Evolutionary conservation across 2,329 filamentous ascomycete species (phyloP), one percentile per base, ranked within the genome.

Genomic region (Oidium heveae): DNA sequence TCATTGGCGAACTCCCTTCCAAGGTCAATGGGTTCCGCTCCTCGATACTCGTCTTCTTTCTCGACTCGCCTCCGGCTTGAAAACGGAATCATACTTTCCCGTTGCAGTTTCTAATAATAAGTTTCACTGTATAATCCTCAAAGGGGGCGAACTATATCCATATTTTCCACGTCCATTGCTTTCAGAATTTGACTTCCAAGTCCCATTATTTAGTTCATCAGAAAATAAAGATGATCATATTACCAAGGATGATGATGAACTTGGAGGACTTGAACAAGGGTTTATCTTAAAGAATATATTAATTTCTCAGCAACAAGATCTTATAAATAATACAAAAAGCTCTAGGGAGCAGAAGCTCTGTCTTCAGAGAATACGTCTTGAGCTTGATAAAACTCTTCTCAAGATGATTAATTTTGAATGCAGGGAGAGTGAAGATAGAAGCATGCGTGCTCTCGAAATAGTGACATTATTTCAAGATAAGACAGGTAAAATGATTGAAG

Each of bases 111-210:
- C 89, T 2, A 80, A 88, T 62, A 76, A 84, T 63, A 89, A 84
- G 63, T 98, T 98, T 68, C 89, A 96, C 72, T 98, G 93, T 70
- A 95, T 98, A 68, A 96, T 98, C 62, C 80, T 98, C 64, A 98
- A 98, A 69, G 91, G 91, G 58, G 84, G 84, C 37, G 91, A 98
- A 65, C 77, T 82, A 64, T 86, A 95, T 64, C 88, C 89, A 0
- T 95, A 91, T 70, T 96, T 89, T 69, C 91, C 86, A 12, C 80
- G 84, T 10, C 88, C 86, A 1, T 71, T 95, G 39, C 80, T 98
- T 37, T 88, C 82, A 44, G 91, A 98, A 66, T 98, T 98, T 64
- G 85, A 87, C 52, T 94, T 98, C 66, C 79, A 82, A 46, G 76
- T 98, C 18, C 91, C 93, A 0, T 71, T 95, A 36, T 76, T 77